Percentiles rank a stretch among this genome's conserved stretches.
Evolutionary conservation across 2,329 filamentous ascomycete genomes (phyloP).

Genomic region (Calonectria hongkongensis): DNA sequence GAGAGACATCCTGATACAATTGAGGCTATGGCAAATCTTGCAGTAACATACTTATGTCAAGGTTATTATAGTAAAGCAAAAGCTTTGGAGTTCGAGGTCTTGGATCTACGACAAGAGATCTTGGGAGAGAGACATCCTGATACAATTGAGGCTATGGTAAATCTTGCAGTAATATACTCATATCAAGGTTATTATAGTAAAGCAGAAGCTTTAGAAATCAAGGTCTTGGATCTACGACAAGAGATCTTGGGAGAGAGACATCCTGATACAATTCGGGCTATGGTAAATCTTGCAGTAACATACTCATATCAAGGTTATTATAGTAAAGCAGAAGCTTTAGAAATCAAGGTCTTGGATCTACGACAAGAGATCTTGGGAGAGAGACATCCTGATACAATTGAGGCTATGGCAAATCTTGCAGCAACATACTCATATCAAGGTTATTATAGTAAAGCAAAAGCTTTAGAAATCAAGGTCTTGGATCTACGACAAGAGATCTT

Average conservation of each 20-base stretch:
- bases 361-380: not conserved
- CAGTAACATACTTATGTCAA: constrained; percentile 1
- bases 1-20: constrained; percentile 40
- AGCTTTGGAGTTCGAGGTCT: not conserved
- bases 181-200: too few relatives aligned
- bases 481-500: not conserved
- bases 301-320: too few relatives aligned
- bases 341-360: not conserved
- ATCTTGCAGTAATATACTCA: too few relatives aligned
- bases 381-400: not conserved
- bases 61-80: not conserved
- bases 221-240: not conserved
- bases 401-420: not conserved
- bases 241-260: not conserved
- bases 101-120: not conserved
- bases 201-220: not conserved
- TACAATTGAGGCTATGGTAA: not conserved
- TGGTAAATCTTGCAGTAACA: too few relatives aligned
- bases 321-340: not conserved
- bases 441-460: not conserved
- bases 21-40: constrained; percentile 18
- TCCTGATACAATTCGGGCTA: not conserved
- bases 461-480: not conserved
- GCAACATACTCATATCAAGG: not conserved
- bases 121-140: not conserved